phyloP scores from a whole-genome alignment of 176 grass and related monocot species.

The Melocanna baccifera region DNA sequence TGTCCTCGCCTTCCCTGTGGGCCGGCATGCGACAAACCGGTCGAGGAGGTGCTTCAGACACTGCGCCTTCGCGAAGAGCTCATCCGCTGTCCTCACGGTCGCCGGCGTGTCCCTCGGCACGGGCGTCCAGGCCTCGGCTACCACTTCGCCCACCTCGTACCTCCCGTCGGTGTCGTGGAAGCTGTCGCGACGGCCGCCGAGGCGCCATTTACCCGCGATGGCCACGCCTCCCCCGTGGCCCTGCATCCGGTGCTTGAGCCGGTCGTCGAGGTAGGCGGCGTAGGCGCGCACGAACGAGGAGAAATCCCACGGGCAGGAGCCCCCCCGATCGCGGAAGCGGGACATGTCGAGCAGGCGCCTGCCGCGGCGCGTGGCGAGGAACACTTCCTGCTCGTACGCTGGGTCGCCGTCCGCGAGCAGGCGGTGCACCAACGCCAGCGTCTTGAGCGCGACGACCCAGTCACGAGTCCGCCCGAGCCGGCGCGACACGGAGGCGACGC shows the following conservation, averaged over 20 bases:
- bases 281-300: slow-evolving; percentile 61
- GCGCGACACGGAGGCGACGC: slow-evolving; percentile 56
- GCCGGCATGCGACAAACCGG: slow-evolving; percentile 57
- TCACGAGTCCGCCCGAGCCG: slow-evolving; percentile 43
- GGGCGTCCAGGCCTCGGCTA: background rate
- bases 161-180: background rate
- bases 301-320: slow-evolving; percentile 52
- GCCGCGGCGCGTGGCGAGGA: slow-evolving; percentile 50
- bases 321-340: slow-evolving; percentile 42
- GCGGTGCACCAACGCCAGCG: slow-evolving; percentile 62
- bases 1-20: slow-evolving; percentile 54
- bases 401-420: slow-evolving; percentile 69
- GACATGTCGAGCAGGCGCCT: slow-evolving; percentile 66
- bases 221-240: background rate
- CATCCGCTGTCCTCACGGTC: slow-evolving; percentile 34
- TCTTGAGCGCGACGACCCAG: slow-evolving; percentile 74
- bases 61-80: slow-evolving; percentile 40
- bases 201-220: background rate
- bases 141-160: background rate
- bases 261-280: slow-evolving; percentile 63
- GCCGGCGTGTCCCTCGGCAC: slow-evolving; percentile 4
- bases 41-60: slow-evolving; percentile 53
- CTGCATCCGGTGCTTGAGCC: slow-evolving; percentile 65
- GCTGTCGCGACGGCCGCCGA: background rate
- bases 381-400: slow-evolving; percentile 67